phyloP scores from a whole-genome alignment of 352 stramenopile genomes.

The Lagenidium giganteum region DNA sequence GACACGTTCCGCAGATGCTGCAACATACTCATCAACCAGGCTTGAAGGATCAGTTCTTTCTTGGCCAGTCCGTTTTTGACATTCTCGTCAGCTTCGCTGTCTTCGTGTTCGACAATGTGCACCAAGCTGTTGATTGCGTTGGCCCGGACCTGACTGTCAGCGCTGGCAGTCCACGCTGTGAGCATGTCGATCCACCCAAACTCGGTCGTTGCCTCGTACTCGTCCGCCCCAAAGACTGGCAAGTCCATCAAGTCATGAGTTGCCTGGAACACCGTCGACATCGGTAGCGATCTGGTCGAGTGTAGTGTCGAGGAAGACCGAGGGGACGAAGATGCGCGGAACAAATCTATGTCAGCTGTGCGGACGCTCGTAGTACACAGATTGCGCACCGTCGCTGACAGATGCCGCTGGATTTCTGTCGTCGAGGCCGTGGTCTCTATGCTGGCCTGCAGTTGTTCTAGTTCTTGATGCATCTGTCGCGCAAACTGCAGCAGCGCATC shows the following conservation, averaged over 20 bases:
- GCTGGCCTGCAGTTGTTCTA: not conserved
- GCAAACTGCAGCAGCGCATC: conserved; percentile 45
- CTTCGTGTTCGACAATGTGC: conserved; percentile 42
- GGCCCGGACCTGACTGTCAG: conserved; percentile 39
- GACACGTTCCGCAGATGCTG: conserved; percentile 60
- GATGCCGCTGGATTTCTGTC: conserved; percentile 23
- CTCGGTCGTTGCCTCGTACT: conserved; percentile 70
- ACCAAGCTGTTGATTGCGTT: conserved; percentile 71
- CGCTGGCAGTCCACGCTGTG: conserved; percentile 61
- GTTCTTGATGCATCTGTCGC: conserved; percentile 37
- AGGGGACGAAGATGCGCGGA: conserved; percentile 31
- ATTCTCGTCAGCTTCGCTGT: conserved; percentile 9
- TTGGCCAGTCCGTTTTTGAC: conserved; percentile 16
- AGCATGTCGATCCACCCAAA: conserved; percentile 82
- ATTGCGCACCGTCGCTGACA: conserved; percentile 41
- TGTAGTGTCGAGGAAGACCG: conserved; percentile 40
- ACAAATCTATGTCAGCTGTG: conserved; percentile 33
- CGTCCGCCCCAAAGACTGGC: conserved; percentile 62
- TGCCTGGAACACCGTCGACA: conserved; percentile 57
- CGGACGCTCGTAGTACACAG: conserved; percentile 61
- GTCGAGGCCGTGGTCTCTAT: not conserved
- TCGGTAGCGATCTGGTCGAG: conserved; percentile 51
- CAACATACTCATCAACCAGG: conserved; percentile 73
- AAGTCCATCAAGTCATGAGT: conserved; percentile 60
- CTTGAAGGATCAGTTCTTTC: conserved; percentile 66